These are phyloP conservation scores for Podospora fimiseda DNA, from an alignment of 495 filamentous ascomycete species.

Conservation along the genomic window DNA sequence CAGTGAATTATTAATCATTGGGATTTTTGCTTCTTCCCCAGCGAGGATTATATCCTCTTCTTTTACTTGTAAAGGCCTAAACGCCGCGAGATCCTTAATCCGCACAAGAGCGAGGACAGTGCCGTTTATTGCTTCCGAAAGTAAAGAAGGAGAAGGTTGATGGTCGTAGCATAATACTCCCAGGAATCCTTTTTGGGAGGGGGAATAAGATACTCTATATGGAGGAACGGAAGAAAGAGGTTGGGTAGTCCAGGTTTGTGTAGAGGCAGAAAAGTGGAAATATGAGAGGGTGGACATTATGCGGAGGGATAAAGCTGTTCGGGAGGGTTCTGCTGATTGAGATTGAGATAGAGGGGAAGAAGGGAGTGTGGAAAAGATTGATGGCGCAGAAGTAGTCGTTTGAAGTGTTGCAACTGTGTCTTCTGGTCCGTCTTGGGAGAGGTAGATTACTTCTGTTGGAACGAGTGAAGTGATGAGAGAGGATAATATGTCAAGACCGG, in stretches of 20 bases:
- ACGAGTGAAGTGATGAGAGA: conserved; percentile 49
- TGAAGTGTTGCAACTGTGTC: conserved; percentile 57
- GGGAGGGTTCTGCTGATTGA: conserved; percentile 53
- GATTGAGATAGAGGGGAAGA: conserved; percentile 56
- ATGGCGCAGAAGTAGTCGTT: conserved; percentile 22
- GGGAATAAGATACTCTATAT: conserved; percentile 36
- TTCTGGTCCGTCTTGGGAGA: conserved; percentile 61
- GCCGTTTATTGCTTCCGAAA: conserved; percentile 42
- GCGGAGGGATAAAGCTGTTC: conserved; percentile 62
- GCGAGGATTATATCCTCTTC: too few relatives aligned
- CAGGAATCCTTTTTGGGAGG: conserved; percentile 23
- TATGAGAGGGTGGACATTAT: conserved; percentile 79
- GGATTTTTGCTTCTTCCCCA: conserved; percentile 26
- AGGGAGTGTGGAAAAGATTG: conserved; percentile 38
- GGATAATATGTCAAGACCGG: conserved; percentile 62
- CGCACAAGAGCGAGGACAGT: conserved; percentile 35
- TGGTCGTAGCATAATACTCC: conserved; percentile 44
- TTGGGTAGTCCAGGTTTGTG: conserved; percentile 28
- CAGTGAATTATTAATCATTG: conserved; percentile 35
- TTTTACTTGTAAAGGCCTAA: conserved; percentile 13
- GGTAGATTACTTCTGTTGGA: conserved; percentile 63
- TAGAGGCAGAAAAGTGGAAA: conserved; percentile 48
- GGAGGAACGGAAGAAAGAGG: conserved; percentile 35
- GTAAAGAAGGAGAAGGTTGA: conserved; percentile 31
- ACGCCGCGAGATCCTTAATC: conserved; percentile 30